Evolutionary conservation across 228 moss, liverwort and hornwort species (phyloP).

Genomic region (Sphagnum fallax): DNA sequence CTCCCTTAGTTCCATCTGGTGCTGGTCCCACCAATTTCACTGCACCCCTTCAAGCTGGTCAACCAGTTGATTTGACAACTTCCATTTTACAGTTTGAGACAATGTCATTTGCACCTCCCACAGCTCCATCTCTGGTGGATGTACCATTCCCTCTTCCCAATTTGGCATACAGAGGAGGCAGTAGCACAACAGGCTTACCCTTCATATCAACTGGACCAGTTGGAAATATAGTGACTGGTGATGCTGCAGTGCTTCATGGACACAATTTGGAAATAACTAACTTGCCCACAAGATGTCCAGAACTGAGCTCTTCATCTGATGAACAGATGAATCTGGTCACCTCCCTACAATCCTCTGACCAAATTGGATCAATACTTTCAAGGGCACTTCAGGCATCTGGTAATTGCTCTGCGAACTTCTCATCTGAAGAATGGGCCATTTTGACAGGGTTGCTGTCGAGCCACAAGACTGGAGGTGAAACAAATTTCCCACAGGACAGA

Average conservation of each 20-base stretch:
- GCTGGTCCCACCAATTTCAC: constrained; percentile 12
- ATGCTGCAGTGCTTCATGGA: constrained; percentile 7
- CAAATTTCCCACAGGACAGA: constrained; percentile 13
- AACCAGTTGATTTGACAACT: too few species aligned
- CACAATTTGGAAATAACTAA: constrained; percentile 13
- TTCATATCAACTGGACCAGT: constrained; percentile 14
- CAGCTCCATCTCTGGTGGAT: constrained; percentile 29
- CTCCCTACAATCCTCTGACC: constrained; percentile 7
- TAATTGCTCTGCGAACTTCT: constrained; percentile 17
- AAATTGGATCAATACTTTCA: constrained; percentile 9
- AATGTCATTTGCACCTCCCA: constrained; percentile 4
- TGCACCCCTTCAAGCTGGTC: background rate
- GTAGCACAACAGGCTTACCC: constrained; percentile 19
- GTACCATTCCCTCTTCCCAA: constrained; percentile 31
- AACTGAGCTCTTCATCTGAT: constrained; percentile 22
- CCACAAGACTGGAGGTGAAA: constrained; percentile 9
- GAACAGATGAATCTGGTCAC: constrained; percentile 11
- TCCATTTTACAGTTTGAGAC: too few species aligned
- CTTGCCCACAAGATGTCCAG: constrained; percentile 6
- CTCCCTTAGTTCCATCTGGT: too few species aligned
- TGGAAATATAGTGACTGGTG: background rate
- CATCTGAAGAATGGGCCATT: constrained; percentile 36
- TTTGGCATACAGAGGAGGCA: constrained; percentile 20
- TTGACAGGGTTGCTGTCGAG: constrained; percentile 39
- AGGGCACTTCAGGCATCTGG: constrained; percentile 14